These are phyloP conservation scores for Coemansia sp. DNA, from an alignment of 192 early-diverging fungal genomes.

Conservation along the genomic window DNA sequence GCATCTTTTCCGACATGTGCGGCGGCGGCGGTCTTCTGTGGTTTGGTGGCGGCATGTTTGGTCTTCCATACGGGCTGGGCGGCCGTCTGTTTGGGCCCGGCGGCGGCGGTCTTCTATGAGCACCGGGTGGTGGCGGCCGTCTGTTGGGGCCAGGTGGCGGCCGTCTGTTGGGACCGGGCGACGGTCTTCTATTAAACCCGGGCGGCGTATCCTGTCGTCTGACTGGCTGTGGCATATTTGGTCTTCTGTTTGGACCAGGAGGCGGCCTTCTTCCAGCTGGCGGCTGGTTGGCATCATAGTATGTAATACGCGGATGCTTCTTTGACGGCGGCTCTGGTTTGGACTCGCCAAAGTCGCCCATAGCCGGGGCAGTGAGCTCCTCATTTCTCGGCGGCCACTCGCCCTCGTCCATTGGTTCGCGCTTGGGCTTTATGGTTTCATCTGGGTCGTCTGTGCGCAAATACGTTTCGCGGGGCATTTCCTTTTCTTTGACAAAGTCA, in stretches of 20 bases:
- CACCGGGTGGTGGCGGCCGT: neutral
- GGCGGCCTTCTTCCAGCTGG: constrained; percentile 5
- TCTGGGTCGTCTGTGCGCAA: constrained; percentile 8
- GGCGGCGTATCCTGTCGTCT: neutral
- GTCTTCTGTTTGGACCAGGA: neutral
- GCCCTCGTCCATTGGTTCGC: neutral
- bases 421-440: constrained; percentile 15
- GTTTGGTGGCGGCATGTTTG: neutral
- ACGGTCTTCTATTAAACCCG: neutral
- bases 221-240: neutral
- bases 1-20: constrained; percentile 3
- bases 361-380: neutral
- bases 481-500: neutral
- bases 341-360: neutral
- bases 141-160: neutral
- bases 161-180: neutral
- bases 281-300: constrained; percentile 1
- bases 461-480: constrained; percentile 6
- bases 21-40: neutral
- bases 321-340: neutral
- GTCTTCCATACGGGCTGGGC: neutral
- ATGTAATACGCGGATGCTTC: constrained; percentile 9
- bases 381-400: constrained; percentile 4
- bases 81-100: neutral
- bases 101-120: neutral